Evolutionary conservation across 2,329 filamentous ascomycete species (phyloP), one percentile per base, ranked within the genome.

Genomic region (Triangularia verruculosa): DNA sequence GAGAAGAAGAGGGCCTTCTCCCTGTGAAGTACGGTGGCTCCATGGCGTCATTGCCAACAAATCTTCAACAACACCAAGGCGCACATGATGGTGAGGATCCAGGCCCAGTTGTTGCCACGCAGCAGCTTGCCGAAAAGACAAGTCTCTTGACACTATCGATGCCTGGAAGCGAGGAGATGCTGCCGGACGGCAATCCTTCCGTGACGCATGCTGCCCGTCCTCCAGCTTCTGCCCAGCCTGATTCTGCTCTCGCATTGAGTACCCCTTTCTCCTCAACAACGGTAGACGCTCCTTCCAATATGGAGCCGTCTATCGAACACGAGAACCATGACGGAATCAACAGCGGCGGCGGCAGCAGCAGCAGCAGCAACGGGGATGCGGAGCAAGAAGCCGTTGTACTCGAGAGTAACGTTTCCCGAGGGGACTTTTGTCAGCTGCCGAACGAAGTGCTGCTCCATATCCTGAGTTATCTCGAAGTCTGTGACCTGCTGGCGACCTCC

Each of bases 371-470:
- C 27, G 39, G 1, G 27, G 25, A 22, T 28, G 22, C 55, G 34
- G 30, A 4, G 8, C 27, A 43, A 30, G 30, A 4, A 3, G 32
- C 13, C 15, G 22, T 52, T 15, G 25, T 55, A 17, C 25, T 28
- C 27, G 57, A 20, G 27, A 30, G 57, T 56, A 51, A 12, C 5
- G 12, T 22, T 11, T 56, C 43, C 15, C 32, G 1, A 17, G 53
- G 30, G 24, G 64, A 65, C 25, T 77, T 74, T 32, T 76, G 79
- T 59, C 72, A 74, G 51, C 74, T 87, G 55, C 85, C 85, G 24
- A 86, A 83, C 72, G 85, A 87, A 73, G 73, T 87, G 27, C 73
- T 87, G 60, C 78, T 83, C 66, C 79, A 84, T 62, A 82, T 87
- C 51, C 75, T 86, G 66, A 77, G 79, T 60, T 84, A 81, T 68